Base-by-base conservation (phyloP, 352 stramenopile species). In the Aphanomyces cochlioides region DNA sequence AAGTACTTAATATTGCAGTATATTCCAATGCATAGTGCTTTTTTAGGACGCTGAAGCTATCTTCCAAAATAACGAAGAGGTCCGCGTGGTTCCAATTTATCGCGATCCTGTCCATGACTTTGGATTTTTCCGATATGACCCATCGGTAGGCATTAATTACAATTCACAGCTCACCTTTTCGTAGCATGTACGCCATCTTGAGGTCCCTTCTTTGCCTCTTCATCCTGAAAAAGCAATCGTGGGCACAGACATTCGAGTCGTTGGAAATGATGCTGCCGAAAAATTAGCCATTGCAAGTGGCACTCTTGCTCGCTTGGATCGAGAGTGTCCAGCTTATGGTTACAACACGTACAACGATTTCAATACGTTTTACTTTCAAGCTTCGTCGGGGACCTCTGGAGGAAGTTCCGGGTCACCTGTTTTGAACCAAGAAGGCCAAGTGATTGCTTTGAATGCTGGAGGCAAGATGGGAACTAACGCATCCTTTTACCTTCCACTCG, bases 31-130 rank as follows among this genome's bases (percentile, higher is more conserved):
- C 36, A 57, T 56, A 3, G 15, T 41, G n/a, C 7, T 73, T 28
- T 75, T 63, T 5, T 37, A 95, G 78, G 84, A 94, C 61, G 89
- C 89, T 0, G 90, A 98, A 60, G 90, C 90, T 1, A 84, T 97
- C 21, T 97, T 98, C 71, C 85, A 96, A 73, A 98, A 97, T 77
- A 97, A 97, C 72, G 92, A 98, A 72, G 91, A 98, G 79, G 87
- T 97, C 17, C 80, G 87, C n/a, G 82, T 97, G 47, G 85, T 90
- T 53, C 87, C 90, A 5, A 93, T 98, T 72, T 98, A 97, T 66
- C 80, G 89, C 10, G 92, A 98, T 69, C 92, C 92, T 0, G 86
- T 98, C 15, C 92, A 98, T 73, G 92, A 98, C 76, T 98, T 97
- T 81, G 91, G 89, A 21, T 96, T 97, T 36, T 95, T 95, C 75